Base-by-base conservation (phyloP, 768 basidiomycete genomes). In the Neoboletus brunneissimus region DNA sequence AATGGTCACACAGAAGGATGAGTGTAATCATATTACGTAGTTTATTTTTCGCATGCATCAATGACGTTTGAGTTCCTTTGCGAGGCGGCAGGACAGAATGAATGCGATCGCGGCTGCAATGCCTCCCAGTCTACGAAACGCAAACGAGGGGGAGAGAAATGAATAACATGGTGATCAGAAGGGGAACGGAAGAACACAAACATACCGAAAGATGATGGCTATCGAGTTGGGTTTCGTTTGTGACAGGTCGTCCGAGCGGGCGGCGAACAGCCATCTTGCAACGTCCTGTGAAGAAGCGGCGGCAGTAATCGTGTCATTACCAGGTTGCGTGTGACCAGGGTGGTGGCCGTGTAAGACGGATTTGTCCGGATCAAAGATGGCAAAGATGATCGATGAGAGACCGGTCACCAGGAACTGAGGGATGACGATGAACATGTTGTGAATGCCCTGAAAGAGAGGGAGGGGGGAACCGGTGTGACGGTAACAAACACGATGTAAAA, bases 321-420 rank as follows among this genome's bases (percentile, higher is more conserved):
- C 52, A 32, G 55, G 47, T 23, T 34, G 42, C 15, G 57, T 48
- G 37, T 49, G 59, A n/a, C 60, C 61, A 22, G 61, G 42, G 55
- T 65, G 60, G 46, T 77, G 73, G 1, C 72, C 71, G 11, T 76
- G 77, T 1, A 77, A 57, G 27, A 70, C 75, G 6, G 77, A 75
- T 52, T 79, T 83, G 25, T 73, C 67, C 1, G 89, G 87, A 57
- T 96, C 94, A 57, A 94, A 78, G 5, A 97, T 72, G 16, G 89
- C 90, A 65, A 98, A 97, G 45, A 98, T 80, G 58, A 95, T 75
- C 11, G 94, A 84, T 0, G 93, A 86, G 5, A 98, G 71, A 23
- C 86, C 93, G 0, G 91, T 95, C 32, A 95, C 88, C 40, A 98
- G 79, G 73, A 98, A 95, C 66, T 98, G 96, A 0, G 96, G 96